Percentiles rank a stretch among this genome's conserved stretches.
phyloP scores from a whole-genome alignment of 352 stramenopile species.

The Pythium myriotylum region DNA sequence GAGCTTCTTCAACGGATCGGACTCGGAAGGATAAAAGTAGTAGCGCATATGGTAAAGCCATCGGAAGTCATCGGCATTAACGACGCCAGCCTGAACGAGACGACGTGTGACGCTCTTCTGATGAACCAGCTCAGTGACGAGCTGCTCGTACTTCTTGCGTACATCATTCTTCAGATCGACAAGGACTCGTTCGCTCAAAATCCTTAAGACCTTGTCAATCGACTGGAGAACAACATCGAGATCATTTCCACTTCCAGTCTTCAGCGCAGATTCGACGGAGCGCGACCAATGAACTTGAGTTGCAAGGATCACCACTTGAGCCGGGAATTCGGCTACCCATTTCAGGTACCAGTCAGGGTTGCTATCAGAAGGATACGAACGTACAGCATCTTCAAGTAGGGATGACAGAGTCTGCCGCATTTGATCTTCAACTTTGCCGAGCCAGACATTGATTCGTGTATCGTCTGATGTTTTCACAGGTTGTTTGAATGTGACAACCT shows the following conservation, averaged over 20 bases:
- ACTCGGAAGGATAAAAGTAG: conserved; percentile 91
- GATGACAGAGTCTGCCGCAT: conserved; percentile 97
- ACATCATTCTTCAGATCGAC: conserved; percentile 93
- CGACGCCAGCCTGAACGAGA: conserved; percentile 87
- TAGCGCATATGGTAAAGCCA: conserved; percentile 99
- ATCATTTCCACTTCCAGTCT: conserved; percentile 45
- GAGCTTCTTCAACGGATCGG: conserved; percentile 91
- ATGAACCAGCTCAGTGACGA: conserved; percentile 99
- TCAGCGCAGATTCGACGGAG: conserved; percentile 92
- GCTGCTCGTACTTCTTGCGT: conserved; percentile 99
- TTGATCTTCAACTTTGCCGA: conserved; percentile 95
- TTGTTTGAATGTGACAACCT: conserved; percentile 94
- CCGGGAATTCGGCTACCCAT: conserved; percentile 98
- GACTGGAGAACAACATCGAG: conserved; percentile 56
- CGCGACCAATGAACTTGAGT: conserved; percentile 98
- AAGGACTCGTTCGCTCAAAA: conserved; percentile 97
- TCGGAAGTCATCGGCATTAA: conserved; percentile 92
- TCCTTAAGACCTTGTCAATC: conserved; percentile 88
- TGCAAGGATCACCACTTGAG: conserved; percentile 99
- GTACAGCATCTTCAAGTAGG: conserved; percentile 94
- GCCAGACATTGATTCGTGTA: conserved; percentile 94
- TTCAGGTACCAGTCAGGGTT: conserved; percentile 91
- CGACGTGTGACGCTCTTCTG: conserved; percentile 97
- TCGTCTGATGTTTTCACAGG: conserved; percentile 92
- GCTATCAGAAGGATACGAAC: conserved; percentile 71